Evolutionary conservation across 2,329 filamentous ascomycete species (phyloP), one percentile per base, ranked within the genome.

Genomic region (Fusarium concolor): DNA sequence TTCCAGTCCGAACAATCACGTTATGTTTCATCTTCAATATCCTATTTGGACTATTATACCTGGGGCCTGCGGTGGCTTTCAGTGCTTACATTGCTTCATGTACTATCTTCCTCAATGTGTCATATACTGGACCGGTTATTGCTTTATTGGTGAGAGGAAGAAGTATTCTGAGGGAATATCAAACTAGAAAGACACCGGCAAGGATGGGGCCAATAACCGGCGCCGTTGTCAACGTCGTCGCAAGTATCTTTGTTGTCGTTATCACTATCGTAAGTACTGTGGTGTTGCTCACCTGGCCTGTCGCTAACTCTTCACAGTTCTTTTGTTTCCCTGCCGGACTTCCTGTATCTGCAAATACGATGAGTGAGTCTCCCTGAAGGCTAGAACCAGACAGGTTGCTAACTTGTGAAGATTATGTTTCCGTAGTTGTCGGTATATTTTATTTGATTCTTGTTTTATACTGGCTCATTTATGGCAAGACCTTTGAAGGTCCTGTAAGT

Each of bases 41-140:
- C 1, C 14, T 68, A 0, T 72, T 71, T 22, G 69, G 67, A 0
- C 47, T 71, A 2, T n/a, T 71, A 1, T 72, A 71, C 3, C 10
- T 71, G 5, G 67, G 69, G 0, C 67, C 63, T 9, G 37, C 64
- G 0, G 67, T 71, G 2, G 69, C 69, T 2, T 71, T 72, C 3
- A 61, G 54, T 33, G 69, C 69, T 3, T 71, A 66, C 9, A 47
- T 71, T 1, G 63, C 69, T 2, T 63, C 57, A 1, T 72, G 66
- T 10, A 71, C 69, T 2, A 70, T 70, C 4, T 65, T 71, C 3
- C 41, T 71, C 3, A 71, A 71, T 4, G 49, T 59, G 3, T 71
- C 69, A 0, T 71, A 71, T 14, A 58, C 59, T 3, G 57, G 68
- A 0, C 69, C 69, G 0, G 44, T 71, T 10, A 18, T 71, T 4